Conservation (phyloP, 108 stramenopile species). For the Cyclotella kingstonii region DNA sequence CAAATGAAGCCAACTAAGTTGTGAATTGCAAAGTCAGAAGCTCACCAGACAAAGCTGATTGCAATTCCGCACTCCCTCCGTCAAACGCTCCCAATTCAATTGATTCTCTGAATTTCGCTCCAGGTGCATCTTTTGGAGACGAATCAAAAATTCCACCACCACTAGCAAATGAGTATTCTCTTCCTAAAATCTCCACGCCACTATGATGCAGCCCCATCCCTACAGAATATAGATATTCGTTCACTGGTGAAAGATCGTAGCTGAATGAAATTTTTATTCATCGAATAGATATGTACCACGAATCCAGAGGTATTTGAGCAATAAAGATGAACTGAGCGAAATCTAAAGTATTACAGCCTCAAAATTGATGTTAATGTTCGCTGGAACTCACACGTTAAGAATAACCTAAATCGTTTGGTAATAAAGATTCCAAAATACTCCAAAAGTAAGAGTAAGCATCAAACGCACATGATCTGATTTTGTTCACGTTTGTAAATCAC, state of each 20-base stretch:
- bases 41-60: conserved; percentile 58
- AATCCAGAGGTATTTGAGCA: neutral
- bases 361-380: no score
- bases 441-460: neutral
- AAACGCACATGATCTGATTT: neutral
- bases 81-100: conserved; percentile 79
- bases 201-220: conserved; percentile 89
- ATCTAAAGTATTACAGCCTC: no score
- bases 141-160: conserved; percentile 81
- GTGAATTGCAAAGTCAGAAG: neutral
- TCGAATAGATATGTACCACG: neutral
- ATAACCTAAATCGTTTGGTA: conserved; percentile 12
- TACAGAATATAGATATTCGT: conserved; percentile 62
- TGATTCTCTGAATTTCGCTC: conserved; percentile 57
- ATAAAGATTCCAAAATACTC: no score
- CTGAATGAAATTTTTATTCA: conserved; percentile 5
- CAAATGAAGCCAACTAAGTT: neutral
- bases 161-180: conserved; percentile 77
- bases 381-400: conserved; percentile 9
- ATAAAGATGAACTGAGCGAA: no score
- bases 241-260: conserved; percentile 82
- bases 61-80: conserved; percentile 66
- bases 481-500: no score
- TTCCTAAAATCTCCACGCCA: conserved; percentile 81
- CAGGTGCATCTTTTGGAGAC: conserved; percentile 61